Evolutionary conservation across 768 basidiomycete genomes (phyloP).

Genomic region (Neoboletus magnificus): DNA sequence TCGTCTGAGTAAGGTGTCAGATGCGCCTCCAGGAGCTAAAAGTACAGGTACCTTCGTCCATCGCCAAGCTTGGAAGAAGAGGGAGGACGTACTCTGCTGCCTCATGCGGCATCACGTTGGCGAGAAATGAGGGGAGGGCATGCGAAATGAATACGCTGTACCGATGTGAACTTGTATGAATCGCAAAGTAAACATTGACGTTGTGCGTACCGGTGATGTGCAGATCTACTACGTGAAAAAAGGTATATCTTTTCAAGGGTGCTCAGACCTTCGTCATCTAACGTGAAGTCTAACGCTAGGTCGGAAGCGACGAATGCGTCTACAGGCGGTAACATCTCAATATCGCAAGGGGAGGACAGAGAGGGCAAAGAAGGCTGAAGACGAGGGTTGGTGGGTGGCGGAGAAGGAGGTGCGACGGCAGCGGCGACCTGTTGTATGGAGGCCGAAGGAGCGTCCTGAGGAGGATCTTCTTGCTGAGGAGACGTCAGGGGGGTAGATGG

Average conservation of each 20-base stretch:
- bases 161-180: slow-evolving; percentile 29
- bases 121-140: slow-evolving; percentile 74
- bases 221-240: slow-evolving; percentile 73
- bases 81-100: slow-evolving; percentile 93
- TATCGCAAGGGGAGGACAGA: slow-evolving; percentile 24
- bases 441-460: slow-evolving; percentile 19
- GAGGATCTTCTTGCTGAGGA: slow-evolving; percentile 38
- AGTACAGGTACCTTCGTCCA: slow-evolving; percentile 66
- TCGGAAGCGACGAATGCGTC: slow-evolving; percentile 29
- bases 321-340: slow-evolving; percentile 25
- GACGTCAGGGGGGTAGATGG: slow-evolving; percentile 44
- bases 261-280: slow-evolving; percentile 79
- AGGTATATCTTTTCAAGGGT: slow-evolving; percentile 92
- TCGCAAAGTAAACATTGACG: neutral
- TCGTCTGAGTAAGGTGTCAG: slow-evolving; percentile 56
- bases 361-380: slow-evolving; percentile 21
- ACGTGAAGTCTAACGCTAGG: slow-evolving; percentile 36
- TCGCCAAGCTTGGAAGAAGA: slow-evolving; percentile 78
- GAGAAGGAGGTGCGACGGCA: slow-evolving; percentile 21
- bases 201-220: slow-evolving; percentile 48
- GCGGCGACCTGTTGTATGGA: slow-evolving; percentile 19
- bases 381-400: slow-evolving; percentile 22
- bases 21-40: neutral
- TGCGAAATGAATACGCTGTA: slow-evolving; percentile 77
- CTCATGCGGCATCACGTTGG: slow-evolving; percentile 76